A percentile compares a stretch with the other conserved stretches of the same genome.
Conservation (phyloP, 2,329 filamentous ascomycete species). For the Sordariomycetes sp. region DNA sequence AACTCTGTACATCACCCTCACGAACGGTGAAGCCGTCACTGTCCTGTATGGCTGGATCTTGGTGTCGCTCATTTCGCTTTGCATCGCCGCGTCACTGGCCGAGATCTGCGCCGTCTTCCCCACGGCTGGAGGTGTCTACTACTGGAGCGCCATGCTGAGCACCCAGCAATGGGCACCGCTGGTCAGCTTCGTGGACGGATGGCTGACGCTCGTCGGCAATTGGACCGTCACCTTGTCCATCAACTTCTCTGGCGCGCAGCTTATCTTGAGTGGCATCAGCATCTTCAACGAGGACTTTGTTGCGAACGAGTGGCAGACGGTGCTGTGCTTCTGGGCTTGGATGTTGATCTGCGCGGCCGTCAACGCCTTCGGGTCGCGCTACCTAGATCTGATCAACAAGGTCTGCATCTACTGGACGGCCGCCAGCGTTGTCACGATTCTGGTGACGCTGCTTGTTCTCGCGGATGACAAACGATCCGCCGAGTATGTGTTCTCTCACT, state of each 20-base stretch:
- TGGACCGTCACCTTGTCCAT: conserved; percentile 62
- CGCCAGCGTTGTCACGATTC: conserved; percentile 59
- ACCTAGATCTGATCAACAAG: conserved; percentile 61
- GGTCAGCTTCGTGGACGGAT: conserved; percentile 64
- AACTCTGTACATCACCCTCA: conserved; percentile 42
- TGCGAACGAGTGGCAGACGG: conserved; percentile 59
- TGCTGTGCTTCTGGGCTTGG: conserved; percentile 63
- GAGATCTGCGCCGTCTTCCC: conserved; percentile 64
- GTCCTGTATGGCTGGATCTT: conserved; percentile 63
- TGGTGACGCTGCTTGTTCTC: conserved; percentile 58
- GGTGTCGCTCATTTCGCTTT: conserved; percentile 61
- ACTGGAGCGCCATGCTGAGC: conserved; percentile 62
- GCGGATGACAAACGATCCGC: conserved; percentile 54
- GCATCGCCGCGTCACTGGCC: conserved; percentile 60
- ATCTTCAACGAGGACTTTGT: conserved; percentile 53
- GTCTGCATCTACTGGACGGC: conserved; percentile 66
- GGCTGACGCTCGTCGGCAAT: conserved; percentile 66
- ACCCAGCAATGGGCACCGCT: conserved; percentile 52
- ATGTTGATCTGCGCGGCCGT: conserved; percentile 54
- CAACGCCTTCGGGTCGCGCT: conserved; percentile 52
- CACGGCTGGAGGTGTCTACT: conserved; percentile 56
- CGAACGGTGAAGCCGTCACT: conserved; percentile 64
- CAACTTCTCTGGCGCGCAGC: conserved; percentile 60
- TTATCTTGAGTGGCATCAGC: conserved; percentile 60
- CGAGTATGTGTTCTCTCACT: conserved; percentile 57